Evolutionary conservation across 2,329 filamentous ascomycete genomes (phyloP), one percentile per base, ranked within the genome.

Genomic region (Xylaria sp.): DNA sequence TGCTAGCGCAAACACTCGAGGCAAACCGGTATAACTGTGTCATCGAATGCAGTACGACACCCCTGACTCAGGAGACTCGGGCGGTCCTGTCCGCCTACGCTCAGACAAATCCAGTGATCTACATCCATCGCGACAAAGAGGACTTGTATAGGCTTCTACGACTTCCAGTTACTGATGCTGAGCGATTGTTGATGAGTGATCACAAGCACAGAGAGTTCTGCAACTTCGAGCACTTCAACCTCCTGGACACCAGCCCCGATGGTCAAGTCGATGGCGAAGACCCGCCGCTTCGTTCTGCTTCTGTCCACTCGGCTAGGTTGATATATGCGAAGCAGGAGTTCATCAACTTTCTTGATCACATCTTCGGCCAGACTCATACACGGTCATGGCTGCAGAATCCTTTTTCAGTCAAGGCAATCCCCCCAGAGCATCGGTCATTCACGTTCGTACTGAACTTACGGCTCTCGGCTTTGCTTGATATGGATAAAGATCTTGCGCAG

Each of bases 211-310:
- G 86, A 57, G 76, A 77, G 4, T 88, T 85, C 71, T 85, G 86
- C 9, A 91, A 89, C 63, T 78, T 88, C 57, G 88, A 91, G 68
- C 91, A 88, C 69, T 90, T 83, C 75, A 90, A 90, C 66, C 76
- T 88, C 10, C 81, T 85, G 62, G 78, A 79, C 58, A 69, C 74
- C 2, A 75, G 77, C 53, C 72, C 72, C 23, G 70, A 71, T 44
- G 67, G 63, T 2, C 62, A 67, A 9, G 54, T 68, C 1, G 67
- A 71, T 1, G 68, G 71, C 5, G 70, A 74, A 7, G 70, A 74
- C 4, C 67, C 69, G 2, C 69, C 73, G 30, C 69, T 74, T 37
- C 73, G 76, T 50, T 74, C 74, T 4, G 75, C 75, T 8, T 78
- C 80, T 1, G 78, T 79, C 0, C 83, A 83, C 52, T 75, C 86